These are phyloP conservation scores for Edaphochlamys debaryana DNA, from an alignment of 139 green algal genomes.

Conservation along the genomic window DNA sequence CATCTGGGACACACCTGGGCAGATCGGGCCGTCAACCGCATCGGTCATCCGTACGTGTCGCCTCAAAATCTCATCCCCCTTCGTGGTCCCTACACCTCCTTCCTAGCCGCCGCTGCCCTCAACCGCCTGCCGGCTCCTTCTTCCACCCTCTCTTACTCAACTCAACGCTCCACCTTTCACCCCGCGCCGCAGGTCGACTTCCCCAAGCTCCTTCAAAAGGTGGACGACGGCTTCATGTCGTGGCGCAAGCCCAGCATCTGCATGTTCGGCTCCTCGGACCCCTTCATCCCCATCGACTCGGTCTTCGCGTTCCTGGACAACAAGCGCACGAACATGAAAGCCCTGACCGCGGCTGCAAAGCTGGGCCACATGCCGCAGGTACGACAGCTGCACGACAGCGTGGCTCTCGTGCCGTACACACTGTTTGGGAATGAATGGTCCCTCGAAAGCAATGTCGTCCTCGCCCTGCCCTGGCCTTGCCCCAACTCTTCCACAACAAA, in stretches of 20 bases:
- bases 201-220: conserved; percentile 51
- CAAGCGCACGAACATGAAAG: conserved; percentile 52
- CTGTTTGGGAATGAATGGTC: too few species aligned
- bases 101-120: too few species aligned
- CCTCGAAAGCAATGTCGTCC: neutral
- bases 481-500: neutral
- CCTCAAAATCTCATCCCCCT: too few species aligned
- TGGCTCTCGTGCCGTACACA: too few species aligned
- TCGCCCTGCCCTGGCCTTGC: neutral
- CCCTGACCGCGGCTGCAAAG: conserved; percentile 31
- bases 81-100: too few species aligned
- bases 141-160: too few species aligned
- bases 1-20: too few species aligned
- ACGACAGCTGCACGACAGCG: too few species aligned
- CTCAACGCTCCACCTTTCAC: too few species aligned
- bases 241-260: conserved; percentile 74
- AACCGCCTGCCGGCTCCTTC: too few species aligned
- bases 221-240: conserved; percentile 69
- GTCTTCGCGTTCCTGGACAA: conserved; percentile 29
- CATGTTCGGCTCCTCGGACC: conserved; percentile 73
- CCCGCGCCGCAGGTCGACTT: conserved; percentile 55
- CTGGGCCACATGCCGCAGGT: conserved; percentile 60
- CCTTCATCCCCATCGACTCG: conserved; percentile 66
- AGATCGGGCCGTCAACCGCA: too few species aligned
- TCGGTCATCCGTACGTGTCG: too few species aligned